Evolutionary conservation across 345 rosid species (phyloP).

Genomic region (Alliaria petiolata): DNA sequence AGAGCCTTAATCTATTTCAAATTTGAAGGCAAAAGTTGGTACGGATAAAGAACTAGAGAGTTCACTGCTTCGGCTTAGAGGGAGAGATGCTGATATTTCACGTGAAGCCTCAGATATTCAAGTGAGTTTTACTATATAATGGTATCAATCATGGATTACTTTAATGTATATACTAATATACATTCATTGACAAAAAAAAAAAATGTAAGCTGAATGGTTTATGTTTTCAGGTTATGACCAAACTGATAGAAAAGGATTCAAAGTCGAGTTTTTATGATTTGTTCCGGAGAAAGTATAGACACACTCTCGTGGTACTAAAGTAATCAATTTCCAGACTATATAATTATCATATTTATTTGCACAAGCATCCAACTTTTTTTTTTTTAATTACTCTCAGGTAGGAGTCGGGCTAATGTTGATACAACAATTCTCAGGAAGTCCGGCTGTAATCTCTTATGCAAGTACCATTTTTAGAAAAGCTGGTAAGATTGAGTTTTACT

Average conservation of each 20-base stretch:
- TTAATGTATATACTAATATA: too few relatives aligned
- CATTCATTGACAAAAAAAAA: background rate
- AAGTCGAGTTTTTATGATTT: conserved; percentile 28
- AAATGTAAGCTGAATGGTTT: background rate
- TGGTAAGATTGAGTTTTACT: conserved; percentile 27
- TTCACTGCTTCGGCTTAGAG: conserved; percentile 46
- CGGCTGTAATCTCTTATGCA: conserved; percentile 32
- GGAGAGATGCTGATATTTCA: conserved; percentile 47
- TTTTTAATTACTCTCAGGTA: conserved; percentile 32
- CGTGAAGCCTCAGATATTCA: conserved; percentile 48
- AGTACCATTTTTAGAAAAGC: conserved; percentile 38
- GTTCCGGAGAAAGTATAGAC: conserved; percentile 44
- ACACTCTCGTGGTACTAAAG: conserved; percentile 32
- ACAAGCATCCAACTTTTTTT: conserved; percentile 18
- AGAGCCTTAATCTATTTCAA: background rate
- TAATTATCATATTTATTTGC: background rate
- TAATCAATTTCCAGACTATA: background rate
- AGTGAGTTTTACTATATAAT: conserved; percentile 26
- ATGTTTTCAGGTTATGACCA: conserved; percentile 34
- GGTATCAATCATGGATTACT: too few relatives aligned
- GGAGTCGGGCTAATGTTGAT: conserved; percentile 44
- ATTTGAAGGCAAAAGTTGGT: conserved; percentile 44
- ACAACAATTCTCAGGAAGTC: conserved; percentile 41
- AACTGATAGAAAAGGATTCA: conserved; percentile 22
- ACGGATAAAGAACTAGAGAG: conserved; percentile 43